Evolutionary conservation across 352 stramenopile genomes (phyloP).

Genomic region (Poterioochromonas sp.): DNA sequence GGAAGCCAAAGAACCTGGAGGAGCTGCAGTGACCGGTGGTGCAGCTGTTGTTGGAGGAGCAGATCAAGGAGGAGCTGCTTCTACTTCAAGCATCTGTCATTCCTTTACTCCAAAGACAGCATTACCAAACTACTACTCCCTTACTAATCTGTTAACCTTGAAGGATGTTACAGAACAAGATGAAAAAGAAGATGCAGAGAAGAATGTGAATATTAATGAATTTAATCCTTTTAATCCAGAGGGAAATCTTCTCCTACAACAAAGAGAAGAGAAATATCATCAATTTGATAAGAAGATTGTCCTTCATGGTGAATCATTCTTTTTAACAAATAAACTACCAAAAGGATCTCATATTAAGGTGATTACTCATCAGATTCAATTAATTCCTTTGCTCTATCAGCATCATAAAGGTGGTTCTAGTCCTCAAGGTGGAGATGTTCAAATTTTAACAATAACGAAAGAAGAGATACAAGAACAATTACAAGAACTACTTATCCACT

Average conservation of each 20-base stretch:
- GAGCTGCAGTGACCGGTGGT: too few relatives aligned
- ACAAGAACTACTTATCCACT: not conserved
- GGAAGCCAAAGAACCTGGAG: too few relatives aligned
- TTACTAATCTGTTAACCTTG: not conserved
- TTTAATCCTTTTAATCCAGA: too few relatives aligned
- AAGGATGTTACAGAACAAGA: not conserved
- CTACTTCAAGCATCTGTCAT: not conserved
- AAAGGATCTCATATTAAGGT: conserved; percentile 15
- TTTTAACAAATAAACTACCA: not conserved
- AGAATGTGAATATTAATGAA: not conserved
- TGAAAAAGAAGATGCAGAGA: not conserved
- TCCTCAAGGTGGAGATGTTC: not conserved
- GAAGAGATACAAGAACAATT: not conserved
- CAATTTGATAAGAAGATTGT: not conserved
- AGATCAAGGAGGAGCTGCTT: too few relatives aligned
- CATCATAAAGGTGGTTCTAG: not conserved
- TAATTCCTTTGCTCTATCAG: not conserved
- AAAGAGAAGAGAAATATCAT: not conserved
- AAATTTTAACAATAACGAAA: not conserved
- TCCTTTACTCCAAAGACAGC: not conserved
- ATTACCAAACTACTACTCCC: not conserved
- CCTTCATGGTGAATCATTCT: not conserved
- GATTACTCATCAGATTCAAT: not conserved
- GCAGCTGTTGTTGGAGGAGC: too few relatives aligned
- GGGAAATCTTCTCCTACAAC: not conserved